A percentile compares a stretch with the other conserved stretches of the same genome.
Evolutionary conservation across 345 rosid genomes (phyloP).

Genomic region (Eucalyptus paniculata): DNA sequence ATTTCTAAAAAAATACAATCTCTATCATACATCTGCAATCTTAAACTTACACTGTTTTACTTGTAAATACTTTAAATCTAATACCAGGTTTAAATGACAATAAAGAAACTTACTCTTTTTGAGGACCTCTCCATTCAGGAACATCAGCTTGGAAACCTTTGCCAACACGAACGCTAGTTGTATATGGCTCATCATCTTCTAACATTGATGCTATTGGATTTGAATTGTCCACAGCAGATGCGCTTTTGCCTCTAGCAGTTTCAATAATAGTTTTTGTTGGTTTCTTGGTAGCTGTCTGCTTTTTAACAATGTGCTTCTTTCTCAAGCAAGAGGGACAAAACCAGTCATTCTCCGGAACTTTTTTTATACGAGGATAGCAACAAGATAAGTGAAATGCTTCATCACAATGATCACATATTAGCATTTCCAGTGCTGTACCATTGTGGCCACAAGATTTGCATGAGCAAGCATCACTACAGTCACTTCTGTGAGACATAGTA

Average conservation of each 20-base stretch:
- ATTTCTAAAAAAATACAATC: background rate
- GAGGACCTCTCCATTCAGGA: constrained; percentile 77
- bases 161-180: constrained; percentile 44
- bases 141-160: constrained; percentile 88
- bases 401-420: constrained; percentile 87
- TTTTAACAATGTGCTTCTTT: constrained; percentile 26
- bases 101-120: constrained; percentile 27
- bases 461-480: constrained; percentile 15
- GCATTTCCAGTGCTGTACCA: constrained; percentile 38
- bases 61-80: background rate
- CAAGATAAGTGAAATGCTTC: constrained; percentile 74
- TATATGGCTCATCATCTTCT: constrained; percentile 44
- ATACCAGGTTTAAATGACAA: background rate
- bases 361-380: constrained; percentile 41
- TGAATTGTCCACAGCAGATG: constrained; percentile 12
- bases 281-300: constrained; percentile 10
- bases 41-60: background rate
- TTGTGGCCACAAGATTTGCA: constrained; percentile 59
- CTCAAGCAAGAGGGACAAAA: constrained; percentile 58
- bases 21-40: background rate
- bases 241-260: constrained; percentile 13
- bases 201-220: constrained; percentile 33
- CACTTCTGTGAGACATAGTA: constrained; percentile 9
- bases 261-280: constrained; percentile 16
- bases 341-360: constrained; percentile 64